Evolutionary conservation across 2,329 filamentous ascomycete genomes (phyloP).

Genomic region (Lachnum nothofagi): DNA sequence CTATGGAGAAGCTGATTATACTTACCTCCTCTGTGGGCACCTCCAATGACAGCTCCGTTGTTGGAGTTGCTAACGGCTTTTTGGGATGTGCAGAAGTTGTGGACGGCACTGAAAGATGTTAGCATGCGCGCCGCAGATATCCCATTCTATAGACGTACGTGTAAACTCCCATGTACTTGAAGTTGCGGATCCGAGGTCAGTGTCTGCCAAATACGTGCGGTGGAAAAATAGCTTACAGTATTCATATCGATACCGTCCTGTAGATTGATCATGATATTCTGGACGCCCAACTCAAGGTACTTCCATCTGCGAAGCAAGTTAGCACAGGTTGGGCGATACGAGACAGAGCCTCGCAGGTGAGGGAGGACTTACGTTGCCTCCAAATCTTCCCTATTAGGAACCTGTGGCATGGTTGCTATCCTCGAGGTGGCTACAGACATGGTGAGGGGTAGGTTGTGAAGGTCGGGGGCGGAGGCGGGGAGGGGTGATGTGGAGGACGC

Average conservation of each 20-base stretch:
- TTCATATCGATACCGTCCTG: constrained; percentile 91
- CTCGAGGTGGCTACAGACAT: constrained; percentile 18
- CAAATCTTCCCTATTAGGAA: constrained; percentile 58
- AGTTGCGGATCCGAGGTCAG: constrained; percentile 13
- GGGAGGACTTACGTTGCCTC: constrained; percentile 52
- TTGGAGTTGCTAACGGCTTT: constrained; percentile 68
- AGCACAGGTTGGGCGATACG: constrained; percentile 1
- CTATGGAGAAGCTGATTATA: constrained; percentile 12
- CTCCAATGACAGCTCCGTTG: constrained; percentile 39
- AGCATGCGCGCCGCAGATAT: constrained; percentile 28
- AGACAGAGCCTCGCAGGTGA: not conserved
- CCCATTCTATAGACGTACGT: constrained; percentile 51
- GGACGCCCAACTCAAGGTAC: constrained; percentile 82
- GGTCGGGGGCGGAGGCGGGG: not conserved
- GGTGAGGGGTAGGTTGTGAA: not conserved
- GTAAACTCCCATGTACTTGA: constrained; percentile 90
- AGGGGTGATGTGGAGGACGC: not conserved
- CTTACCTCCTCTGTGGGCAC: constrained; percentile 67
- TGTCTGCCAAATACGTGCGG: constrained; percentile 1
- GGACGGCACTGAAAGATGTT: constrained; percentile 64
- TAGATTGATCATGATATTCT: constrained; percentile 88
- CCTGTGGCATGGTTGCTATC: constrained; percentile 44
- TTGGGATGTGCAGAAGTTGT: constrained; percentile 98
- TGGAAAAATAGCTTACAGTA: constrained; percentile 51
- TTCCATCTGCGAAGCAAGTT: constrained; percentile 61